Percentiles rank a stretch among this genome's conserved stretches.
phyloP scores from a whole-genome alignment of 2,329 filamentous ascomycete genomes.

The Colletotrichum tamarilloi region DNA sequence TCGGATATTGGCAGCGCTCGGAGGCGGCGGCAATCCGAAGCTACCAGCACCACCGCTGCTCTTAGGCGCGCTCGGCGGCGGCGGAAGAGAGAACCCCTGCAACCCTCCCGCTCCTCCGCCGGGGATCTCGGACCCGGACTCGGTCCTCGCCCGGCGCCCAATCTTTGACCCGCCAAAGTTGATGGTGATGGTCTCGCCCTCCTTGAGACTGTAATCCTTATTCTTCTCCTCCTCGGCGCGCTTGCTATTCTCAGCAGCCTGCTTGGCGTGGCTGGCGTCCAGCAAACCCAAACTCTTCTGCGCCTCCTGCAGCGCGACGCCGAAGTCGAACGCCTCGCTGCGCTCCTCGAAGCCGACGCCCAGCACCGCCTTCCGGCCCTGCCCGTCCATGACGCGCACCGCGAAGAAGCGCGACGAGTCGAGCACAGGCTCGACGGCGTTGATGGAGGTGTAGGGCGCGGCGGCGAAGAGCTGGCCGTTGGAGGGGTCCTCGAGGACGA shows the following conservation, averaged over 20 bases:
- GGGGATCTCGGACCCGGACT: slow-evolving; percentile 41
- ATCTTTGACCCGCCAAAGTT: slow-evolving; percentile 72
- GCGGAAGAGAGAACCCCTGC: slow-evolving; percentile 78
- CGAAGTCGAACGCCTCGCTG: slow-evolving; percentile 87
- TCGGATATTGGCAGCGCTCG: slow-evolving; percentile 70
- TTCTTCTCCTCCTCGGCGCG: slow-evolving; percentile 61
- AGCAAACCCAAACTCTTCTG: slow-evolving; percentile 76
- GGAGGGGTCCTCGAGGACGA: slow-evolving; percentile 81
- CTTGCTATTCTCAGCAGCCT: slow-evolving; percentile 49
- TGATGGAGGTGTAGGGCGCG: slow-evolving; percentile 76
- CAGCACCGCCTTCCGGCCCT: slow-evolving; percentile 80
- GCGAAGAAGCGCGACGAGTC: slow-evolving; percentile 90
- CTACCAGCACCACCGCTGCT: slow-evolving; percentile 43
- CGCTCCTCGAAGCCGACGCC: slow-evolving; percentile 91
- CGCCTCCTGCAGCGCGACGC: slow-evolving; percentile 82
- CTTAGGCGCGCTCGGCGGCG: slow-evolving; percentile 66
- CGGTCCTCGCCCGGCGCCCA: slow-evolving; percentile 53
- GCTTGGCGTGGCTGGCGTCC: slow-evolving; percentile 48
- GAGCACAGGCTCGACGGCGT: slow-evolving; percentile 79
- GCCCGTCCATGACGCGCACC: slow-evolving; percentile 79
- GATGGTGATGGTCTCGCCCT: slow-evolving; percentile 89
- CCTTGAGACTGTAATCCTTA: slow-evolving; percentile 86
- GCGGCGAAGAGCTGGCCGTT: slow-evolving; percentile 85
- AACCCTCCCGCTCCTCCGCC: slow-evolving; percentile 42
- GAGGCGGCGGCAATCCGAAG: slow-evolving; percentile 69